A percentile compares a stretch with the other conserved stretches of the same genome.
Evolutionary conservation across 768 basidiomycete genomes (phyloP).

Genomic region (Serendipita sp.): DNA sequence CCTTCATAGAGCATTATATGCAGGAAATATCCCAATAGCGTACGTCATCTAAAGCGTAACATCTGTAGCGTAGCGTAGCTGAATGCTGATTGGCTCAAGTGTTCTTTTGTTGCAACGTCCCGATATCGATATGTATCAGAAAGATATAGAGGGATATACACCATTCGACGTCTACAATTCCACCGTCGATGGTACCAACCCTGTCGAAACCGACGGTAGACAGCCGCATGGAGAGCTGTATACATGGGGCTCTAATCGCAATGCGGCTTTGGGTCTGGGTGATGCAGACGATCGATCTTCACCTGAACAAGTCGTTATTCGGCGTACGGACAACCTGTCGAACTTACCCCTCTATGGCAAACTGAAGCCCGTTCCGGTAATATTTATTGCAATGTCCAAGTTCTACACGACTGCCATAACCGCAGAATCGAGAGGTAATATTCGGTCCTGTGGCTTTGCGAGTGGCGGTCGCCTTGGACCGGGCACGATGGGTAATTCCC

Average conservation of each 20-base stretch:
- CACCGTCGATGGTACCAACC: conserved; percentile 61
- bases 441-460: conserved; percentile 81
- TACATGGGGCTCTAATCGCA: conserved; percentile 81
- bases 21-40: conserved; percentile 58
- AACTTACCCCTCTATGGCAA: conserved; percentile 24
- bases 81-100: conserved; percentile 20
- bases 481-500: conserved; percentile 15
- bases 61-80: not conserved
- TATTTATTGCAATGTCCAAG: conserved; percentile 64
- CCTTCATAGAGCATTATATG: conserved; percentile 72
- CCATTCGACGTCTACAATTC: conserved; percentile 89
- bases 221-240: conserved; percentile 40
- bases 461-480: conserved; percentile 60
- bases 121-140: conserved; percentile 55
- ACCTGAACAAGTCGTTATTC: conserved; percentile 60
- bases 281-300: conserved; percentile 61
- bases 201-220: conserved; percentile 23
- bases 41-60: conserved; percentile 22
- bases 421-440: conserved; percentile 50
- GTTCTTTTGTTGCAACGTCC: conserved; percentile 56
- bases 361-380: conserved; percentile 48
- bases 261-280: conserved; percentile 74
- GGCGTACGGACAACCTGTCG: conserved; percentile 22
- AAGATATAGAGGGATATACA: conserved; percentile 80
- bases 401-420: conserved; percentile 76